These are phyloP conservation scores for Oryza punctata DNA, from an alignment of 176 grass and related monocot genomes.

Conservation along the genomic window DNA sequence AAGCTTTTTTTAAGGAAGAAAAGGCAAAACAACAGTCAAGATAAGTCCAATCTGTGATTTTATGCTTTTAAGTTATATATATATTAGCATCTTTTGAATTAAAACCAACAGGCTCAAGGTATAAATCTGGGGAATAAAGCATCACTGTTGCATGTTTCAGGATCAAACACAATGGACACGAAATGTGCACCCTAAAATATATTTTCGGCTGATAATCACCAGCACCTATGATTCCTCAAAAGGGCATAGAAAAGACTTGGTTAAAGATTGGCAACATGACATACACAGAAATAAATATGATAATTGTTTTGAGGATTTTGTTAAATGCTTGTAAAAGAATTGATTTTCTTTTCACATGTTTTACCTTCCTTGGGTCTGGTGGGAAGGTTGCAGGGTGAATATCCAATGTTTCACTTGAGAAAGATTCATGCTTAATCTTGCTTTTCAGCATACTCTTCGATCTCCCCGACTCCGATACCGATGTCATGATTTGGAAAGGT, in stretches of 20 bases:
- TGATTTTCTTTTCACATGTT: background rate
- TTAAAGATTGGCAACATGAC: background rate
- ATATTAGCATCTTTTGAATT: background rate
- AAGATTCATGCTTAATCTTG: constrained; percentile 61
- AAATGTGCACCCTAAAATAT: background rate
- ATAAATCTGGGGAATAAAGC: background rate
- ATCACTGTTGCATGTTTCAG: background rate
- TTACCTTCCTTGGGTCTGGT: constrained; percentile 58
- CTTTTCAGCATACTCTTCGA: constrained; percentile 58
- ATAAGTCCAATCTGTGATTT: constrained; percentile 22
- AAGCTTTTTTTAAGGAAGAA: constrained; percentile 62
- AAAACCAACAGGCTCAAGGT: background rate
- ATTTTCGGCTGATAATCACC: background rate
- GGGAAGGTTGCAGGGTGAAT: constrained; percentile 38
- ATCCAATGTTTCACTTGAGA: constrained; percentile 48
- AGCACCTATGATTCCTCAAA: background rate
- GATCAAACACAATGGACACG: background rate
- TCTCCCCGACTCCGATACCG: constrained; percentile 51
- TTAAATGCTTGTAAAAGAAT: background rate
- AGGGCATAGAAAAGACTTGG: background rate
- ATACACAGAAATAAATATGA: background rate
- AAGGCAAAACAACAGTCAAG: constrained; percentile 20
- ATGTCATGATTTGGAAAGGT: constrained; percentile 73
- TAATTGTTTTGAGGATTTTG: background rate
- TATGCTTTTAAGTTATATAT: constrained; percentile 6